These are phyloP conservation scores for Ophiostoma tasmaniense DNA, from an alignment of 2,329 filamentous ascomycete genomes.

Conservation along the genomic window DNA sequence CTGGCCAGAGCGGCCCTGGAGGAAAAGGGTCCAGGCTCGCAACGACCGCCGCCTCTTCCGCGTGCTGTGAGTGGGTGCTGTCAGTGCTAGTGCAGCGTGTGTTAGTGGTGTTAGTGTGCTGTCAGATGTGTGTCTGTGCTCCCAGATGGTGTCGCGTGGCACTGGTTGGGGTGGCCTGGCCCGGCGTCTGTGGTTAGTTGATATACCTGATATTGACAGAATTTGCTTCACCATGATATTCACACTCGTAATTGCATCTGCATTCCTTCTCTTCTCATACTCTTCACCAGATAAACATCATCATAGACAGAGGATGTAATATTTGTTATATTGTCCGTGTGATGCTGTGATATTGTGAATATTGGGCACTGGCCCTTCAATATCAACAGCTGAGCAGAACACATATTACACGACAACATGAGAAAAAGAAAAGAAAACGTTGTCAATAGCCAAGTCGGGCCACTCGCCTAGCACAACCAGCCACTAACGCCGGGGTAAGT, in stretches of 20 bases:
- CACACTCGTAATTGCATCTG: too few species aligned
- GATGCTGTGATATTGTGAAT: too few species aligned
- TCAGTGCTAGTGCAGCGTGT: neutral
- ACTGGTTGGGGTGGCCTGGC: neutral
- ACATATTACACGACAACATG: neutral
- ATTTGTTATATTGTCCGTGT: too few species aligned
- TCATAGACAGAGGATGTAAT: too few species aligned
- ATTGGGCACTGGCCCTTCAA: neutral
- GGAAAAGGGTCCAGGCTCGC: neutral
- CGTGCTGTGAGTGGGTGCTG: neutral
- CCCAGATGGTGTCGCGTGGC: neutral
- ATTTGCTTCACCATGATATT: too few species aligned
- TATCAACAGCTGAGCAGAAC: neutral
- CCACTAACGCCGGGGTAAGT: neutral
- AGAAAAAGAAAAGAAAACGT: neutral
- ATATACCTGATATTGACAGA: too few species aligned
- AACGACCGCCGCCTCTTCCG: neutral
- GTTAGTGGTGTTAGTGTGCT: neutral
- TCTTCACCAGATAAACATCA: too few species aligned
- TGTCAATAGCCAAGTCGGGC: neutral
- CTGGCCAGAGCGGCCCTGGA: too few species aligned
- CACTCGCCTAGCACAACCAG: neutral
- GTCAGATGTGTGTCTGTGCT: neutral
- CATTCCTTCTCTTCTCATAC: neutral
- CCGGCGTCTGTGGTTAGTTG: neutral